Conservation (phyloP, 2,329 filamentous ascomycete genomes). For the Coleophoma crateriformis region DNA sequence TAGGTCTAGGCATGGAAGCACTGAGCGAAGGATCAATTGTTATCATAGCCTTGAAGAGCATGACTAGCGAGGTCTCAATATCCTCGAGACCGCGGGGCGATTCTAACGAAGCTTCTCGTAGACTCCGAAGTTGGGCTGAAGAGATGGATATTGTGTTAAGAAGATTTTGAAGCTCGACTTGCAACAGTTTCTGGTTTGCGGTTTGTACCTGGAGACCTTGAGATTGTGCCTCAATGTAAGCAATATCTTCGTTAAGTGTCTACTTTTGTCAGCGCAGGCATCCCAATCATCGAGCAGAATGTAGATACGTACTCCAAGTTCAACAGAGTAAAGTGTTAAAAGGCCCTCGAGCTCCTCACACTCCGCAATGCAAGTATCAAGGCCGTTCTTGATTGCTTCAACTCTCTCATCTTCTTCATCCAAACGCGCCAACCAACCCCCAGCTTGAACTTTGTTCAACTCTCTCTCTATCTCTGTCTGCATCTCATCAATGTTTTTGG, state of each 20-base stretch:
- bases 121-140: constrained; percentile 63
- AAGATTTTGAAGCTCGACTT: constrained; percentile 83
- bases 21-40: constrained; percentile 85
- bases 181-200: constrained; percentile 87
- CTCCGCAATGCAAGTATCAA: constrained; percentile 87
- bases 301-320: constrained; percentile 66
- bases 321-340: constrained; percentile 88
- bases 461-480: constrained; percentile 81
- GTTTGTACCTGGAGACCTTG: constrained; percentile 96
- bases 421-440: constrained; percentile 81
- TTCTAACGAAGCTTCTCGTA: constrained; percentile 70
- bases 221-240: constrained; percentile 94
- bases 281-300: constrained; percentile 5
- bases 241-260: constrained; percentile 92
- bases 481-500: constrained; percentile 72
- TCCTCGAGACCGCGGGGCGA: constrained; percentile 65
- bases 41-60: constrained; percentile 85
- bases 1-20: constrained; percentile 30
- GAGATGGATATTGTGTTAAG: constrained; percentile 89
- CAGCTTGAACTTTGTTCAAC: constrained; percentile 84
- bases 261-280: constrained; percentile 30
- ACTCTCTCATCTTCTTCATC: constrained; percentile 87
- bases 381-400: constrained; percentile 75
- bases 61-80: constrained; percentile 72
- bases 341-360: constrained; percentile 95